These are phyloP conservation scores for Solanum virginianum DNA, from an alignment of 257 asterid genomes.

Conservation along the genomic window DNA sequence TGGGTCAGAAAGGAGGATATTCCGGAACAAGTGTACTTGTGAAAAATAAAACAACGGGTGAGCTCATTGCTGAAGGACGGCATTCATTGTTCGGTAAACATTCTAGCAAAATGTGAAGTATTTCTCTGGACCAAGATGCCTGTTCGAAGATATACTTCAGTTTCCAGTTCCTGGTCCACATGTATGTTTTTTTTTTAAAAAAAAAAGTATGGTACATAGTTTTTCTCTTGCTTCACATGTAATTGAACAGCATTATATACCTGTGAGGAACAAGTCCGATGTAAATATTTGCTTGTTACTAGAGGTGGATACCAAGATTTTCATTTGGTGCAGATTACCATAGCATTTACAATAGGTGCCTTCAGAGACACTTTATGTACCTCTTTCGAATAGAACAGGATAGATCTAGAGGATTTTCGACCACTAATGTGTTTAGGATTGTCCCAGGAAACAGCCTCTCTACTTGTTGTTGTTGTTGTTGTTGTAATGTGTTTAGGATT, in stretches of 20 bases:
- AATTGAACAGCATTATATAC: not conserved
- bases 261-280: not conserved
- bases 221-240: not conserved
- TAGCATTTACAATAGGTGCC: not conserved
- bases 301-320: not conserved
- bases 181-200: not conserved
- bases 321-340: not conserved
- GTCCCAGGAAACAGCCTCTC: too few species aligned
- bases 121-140: not conserved
- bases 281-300: not conserved
- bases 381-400: not conserved
- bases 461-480: too few species aligned
- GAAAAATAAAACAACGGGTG: constrained; percentile 61
- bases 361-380: not conserved
- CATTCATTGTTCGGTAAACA: constrained; percentile 62
- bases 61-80: constrained; percentile 73
- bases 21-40: constrained; percentile 51
- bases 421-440: not conserved
- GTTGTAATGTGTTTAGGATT: not conserved
- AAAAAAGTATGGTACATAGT: not conserved
- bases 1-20: constrained; percentile 49
- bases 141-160: not conserved
- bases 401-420: not conserved
- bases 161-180: not conserved
- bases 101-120: constrained; percentile 47